Conservation (phyloP, 371 early-diverging fungal genomes). For the Actinomucor elegans region DNA sequence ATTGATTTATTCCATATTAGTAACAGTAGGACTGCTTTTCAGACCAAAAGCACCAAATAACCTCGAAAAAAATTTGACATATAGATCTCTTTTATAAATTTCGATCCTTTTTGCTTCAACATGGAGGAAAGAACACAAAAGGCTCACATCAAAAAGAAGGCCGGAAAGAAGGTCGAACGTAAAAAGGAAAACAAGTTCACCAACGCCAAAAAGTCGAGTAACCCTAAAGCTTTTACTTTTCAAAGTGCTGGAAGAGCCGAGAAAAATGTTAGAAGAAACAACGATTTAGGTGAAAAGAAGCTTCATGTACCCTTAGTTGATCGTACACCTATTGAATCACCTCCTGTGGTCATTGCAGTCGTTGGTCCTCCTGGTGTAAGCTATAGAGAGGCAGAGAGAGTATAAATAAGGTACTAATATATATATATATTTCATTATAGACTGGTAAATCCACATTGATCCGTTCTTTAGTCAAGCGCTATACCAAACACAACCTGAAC, state of each 20-base stretch:
- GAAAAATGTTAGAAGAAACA: conserved; percentile 77
- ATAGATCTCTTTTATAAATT: neutral
- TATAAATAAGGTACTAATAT: neutral
- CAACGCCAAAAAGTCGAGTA: conserved; percentile 80
- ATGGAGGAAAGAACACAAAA: conserved; percentile 73
- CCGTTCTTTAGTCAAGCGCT: conserved; percentile 92
- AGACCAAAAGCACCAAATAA: no score
- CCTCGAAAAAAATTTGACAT: conserved; percentile 17
- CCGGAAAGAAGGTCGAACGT: conserved; percentile 86
- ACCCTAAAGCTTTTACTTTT: conserved; percentile 91
- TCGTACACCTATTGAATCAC: conserved; percentile 88
- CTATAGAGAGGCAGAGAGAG: no score
- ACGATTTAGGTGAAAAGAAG: conserved; percentile 87
- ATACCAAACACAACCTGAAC: conserved; percentile 88
- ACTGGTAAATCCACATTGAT: conserved; percentile 96
- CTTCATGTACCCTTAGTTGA: conserved; percentile 96
- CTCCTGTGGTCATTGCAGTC: conserved; percentile 93
- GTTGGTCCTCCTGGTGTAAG: conserved; percentile 94
- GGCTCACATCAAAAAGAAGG: conserved; percentile 79
- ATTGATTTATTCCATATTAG: no score
- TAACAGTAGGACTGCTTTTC: no score
- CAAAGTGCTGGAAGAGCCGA: conserved; percentile 77
- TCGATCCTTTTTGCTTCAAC: neutral
- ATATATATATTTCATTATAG: conserved; percentile 25
- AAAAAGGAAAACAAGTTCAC: conserved; percentile 63